A percentile compares a stretch with the other conserved stretches of the same genome.
These are phyloP conservation scores for Heterobasidion parviporum DNA, from an alignment of 1,284 basidiomycete species.

Conservation along the genomic window DNA sequence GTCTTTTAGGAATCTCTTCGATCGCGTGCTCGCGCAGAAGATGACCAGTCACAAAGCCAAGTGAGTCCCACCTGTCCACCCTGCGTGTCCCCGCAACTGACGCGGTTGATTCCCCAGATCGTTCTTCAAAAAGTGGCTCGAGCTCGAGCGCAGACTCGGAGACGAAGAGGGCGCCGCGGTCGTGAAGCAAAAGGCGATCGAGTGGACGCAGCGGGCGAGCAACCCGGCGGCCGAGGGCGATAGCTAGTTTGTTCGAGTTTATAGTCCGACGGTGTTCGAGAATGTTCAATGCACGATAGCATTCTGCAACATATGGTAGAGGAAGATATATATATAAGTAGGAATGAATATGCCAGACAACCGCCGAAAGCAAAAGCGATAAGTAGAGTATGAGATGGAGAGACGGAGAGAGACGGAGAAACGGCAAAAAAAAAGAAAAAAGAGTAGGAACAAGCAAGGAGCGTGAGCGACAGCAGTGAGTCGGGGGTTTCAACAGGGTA, in stretches of 20 bases:
- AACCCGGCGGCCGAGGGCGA: conserved; percentile 7
- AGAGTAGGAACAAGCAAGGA: conserved; percentile 3
- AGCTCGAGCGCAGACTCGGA: conserved; percentile 81
- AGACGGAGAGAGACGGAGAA: conserved; percentile 3
- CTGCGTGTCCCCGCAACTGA: neutral
- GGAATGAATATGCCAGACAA: conserved; percentile 3
- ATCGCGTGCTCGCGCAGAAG: conserved; percentile 75
- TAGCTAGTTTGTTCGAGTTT: neutral
- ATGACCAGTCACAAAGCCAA: conserved; percentile 94
- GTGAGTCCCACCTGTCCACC: conserved; percentile 31
- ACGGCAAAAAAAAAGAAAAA: neutral
- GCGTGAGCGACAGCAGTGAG: conserved; percentile 15
- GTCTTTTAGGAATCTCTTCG: conserved; percentile 66
- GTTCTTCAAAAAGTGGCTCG: conserved; percentile 98
- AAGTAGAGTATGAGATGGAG: conserved; percentile 7
- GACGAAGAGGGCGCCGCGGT: conserved; percentile 75
- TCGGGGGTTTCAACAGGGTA: conserved; percentile 18
- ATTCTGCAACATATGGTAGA: neutral
- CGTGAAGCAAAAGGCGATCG: conserved; percentile 85
- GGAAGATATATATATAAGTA: conserved; percentile 9
- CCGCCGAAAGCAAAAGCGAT: conserved; percentile 10
- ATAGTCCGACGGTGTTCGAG: neutral
- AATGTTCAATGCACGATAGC: neutral
- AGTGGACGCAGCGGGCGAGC: conserved; percentile 67
- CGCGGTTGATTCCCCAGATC: conserved; percentile 35